A percentile compares a stretch with the other conserved stretches of the same genome.
Evolutionary conservation across 768 basidiomycete species (phyloP).

Genomic region (Leucosporidium scottii): DNA sequence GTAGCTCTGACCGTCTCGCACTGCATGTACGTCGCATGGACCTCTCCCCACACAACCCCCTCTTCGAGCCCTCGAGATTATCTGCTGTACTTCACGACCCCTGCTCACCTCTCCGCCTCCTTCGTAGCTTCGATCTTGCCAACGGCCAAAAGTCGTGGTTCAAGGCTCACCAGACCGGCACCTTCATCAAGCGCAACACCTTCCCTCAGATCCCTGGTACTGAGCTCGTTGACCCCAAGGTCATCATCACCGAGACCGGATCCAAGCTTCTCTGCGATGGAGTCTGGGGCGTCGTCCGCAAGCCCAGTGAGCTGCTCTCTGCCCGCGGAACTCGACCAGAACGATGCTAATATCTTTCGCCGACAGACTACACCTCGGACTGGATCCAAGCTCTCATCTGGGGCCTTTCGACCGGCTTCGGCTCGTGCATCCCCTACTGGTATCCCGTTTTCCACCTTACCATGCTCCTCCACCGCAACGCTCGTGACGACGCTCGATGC

Average conservation of each 20-base stretch:
- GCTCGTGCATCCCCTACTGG: slow-evolving; percentile 77
- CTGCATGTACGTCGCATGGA: too few relatives aligned
- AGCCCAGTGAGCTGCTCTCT: slow-evolving; percentile 54
- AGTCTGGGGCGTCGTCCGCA: slow-evolving; percentile 90
- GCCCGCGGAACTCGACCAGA: neutral
- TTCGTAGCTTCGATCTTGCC: slow-evolving; percentile 73
- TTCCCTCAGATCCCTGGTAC: slow-evolving; percentile 90
- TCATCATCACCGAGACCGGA: slow-evolving; percentile 87
- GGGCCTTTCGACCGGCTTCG: slow-evolving; percentile 31
- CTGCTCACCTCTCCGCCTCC: slow-evolving; percentile 38
- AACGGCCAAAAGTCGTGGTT: slow-evolving; percentile 97
- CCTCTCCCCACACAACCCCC: too few relatives aligned
- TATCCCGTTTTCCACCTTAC: slow-evolving; percentile 94
- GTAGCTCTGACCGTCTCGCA: slow-evolving; percentile 72
- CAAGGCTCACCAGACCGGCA: slow-evolving; percentile 72
- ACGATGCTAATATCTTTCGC: neutral
- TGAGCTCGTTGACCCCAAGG: slow-evolving; percentile 76
- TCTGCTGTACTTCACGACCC: too few relatives aligned
- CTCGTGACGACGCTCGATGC: slow-evolving; percentile 87
- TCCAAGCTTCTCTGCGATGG: slow-evolving; percentile 75
- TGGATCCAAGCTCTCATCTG: slow-evolving; percentile 43
- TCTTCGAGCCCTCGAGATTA: too few relatives aligned
- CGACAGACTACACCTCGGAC: slow-evolving; percentile 84
- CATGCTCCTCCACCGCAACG: slow-evolving; percentile 82
- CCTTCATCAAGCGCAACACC: slow-evolving; percentile 55